Conservation (phyloP, 1,284 basidiomycete genomes). For the Trametes pubescens region DNA sequence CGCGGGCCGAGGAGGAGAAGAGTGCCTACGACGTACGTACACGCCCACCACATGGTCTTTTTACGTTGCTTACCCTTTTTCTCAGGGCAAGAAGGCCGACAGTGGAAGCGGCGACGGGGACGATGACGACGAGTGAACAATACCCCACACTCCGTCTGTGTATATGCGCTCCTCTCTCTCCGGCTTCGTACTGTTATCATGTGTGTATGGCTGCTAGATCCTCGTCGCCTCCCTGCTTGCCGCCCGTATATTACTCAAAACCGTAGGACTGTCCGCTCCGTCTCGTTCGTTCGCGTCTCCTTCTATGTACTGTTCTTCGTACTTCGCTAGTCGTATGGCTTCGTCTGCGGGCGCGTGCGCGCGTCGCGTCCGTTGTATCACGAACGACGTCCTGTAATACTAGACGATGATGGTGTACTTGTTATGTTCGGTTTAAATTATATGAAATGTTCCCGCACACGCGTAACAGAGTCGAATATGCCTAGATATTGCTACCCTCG, state of each 20-base stretch:
- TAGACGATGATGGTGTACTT: slow-evolving; percentile 40
- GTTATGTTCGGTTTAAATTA: slow-evolving; percentile 32
- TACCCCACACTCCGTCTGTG: slow-evolving; percentile 10
- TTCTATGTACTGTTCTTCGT: slow-evolving; percentile 30
- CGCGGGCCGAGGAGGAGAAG: slow-evolving; percentile 85
- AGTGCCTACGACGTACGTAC: slow-evolving; percentile 71
- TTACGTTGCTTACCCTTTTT: slow-evolving; percentile 23
- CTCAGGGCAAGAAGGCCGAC: slow-evolving; percentile 54
- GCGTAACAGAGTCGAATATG: no score
- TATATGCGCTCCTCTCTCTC: slow-evolving; percentile 12
- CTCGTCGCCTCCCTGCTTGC: slow-evolving; percentile 22
- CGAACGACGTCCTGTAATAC: slow-evolving; percentile 41
- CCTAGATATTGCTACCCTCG: no score
- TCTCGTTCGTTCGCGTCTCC: slow-evolving; percentile 8
- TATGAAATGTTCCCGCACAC: slow-evolving; percentile 13
- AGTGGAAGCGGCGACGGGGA: slow-evolving; percentile 63
- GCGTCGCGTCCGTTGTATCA: slow-evolving; percentile 37
- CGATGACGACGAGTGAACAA: slow-evolving; percentile 58
- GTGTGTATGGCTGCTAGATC: slow-evolving; percentile 32
- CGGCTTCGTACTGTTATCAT: slow-evolving; percentile 16
- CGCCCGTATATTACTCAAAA: slow-evolving; percentile 35
- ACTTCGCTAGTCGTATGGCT: slow-evolving; percentile 35
- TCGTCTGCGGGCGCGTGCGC: slow-evolving; percentile 30
- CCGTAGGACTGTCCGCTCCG: slow-evolving; percentile 25
- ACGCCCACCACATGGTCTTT: slow-evolving; percentile 6